Percentiles rank a stretch among this genome's conserved stretches.
These are phyloP conservation scores for Lentinula boryana DNA, from an alignment of 768 basidiomycete species.

Conservation along the genomic window DNA sequence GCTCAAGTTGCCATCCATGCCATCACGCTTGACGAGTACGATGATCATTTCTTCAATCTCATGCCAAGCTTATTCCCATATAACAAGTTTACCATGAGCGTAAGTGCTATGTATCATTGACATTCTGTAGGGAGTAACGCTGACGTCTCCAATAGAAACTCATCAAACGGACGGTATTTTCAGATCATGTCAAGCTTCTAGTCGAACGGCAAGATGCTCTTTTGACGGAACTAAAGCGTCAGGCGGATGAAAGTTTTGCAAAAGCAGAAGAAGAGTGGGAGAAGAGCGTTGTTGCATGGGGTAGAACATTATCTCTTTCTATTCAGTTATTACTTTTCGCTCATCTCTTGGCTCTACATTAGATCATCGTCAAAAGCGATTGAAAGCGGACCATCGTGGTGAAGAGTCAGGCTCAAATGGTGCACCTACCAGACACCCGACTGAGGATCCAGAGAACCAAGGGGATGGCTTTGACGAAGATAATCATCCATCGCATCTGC, in stretches of 20 bases:
- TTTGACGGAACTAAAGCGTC: constrained; percentile 51
- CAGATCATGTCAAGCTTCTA: constrained; percentile 63
- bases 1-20: constrained; percentile 71
- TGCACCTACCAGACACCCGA: not conserved
- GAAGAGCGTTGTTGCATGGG: constrained; percentile 63
- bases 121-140: not conserved
- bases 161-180: constrained; percentile 83
- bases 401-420: constrained; percentile 5
- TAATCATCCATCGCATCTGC: not conserved
- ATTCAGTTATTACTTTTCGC: not conserved
- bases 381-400: constrained; percentile 12
- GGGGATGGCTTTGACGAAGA: constrained; percentile 1
- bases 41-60: constrained; percentile 85
- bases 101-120: constrained; percentile 25
- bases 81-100: constrained; percentile 92
- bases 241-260: constrained; percentile 60
- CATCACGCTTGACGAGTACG: constrained; percentile 80
- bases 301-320: constrained; percentile 27
- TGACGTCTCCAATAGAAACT: constrained; percentile 58
- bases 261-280: constrained; percentile 77
- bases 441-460: constrained; percentile 1
- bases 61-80: constrained; percentile 90
- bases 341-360: not conserved
- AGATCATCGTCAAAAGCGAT: constrained; percentile 58
- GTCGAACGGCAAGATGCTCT: constrained; percentile 63